Evolutionary conservation across 805 yeast species (phyloP), one percentile per base, ranked within the genome.

Genomic region (Huiozyma naganishii): DNA sequence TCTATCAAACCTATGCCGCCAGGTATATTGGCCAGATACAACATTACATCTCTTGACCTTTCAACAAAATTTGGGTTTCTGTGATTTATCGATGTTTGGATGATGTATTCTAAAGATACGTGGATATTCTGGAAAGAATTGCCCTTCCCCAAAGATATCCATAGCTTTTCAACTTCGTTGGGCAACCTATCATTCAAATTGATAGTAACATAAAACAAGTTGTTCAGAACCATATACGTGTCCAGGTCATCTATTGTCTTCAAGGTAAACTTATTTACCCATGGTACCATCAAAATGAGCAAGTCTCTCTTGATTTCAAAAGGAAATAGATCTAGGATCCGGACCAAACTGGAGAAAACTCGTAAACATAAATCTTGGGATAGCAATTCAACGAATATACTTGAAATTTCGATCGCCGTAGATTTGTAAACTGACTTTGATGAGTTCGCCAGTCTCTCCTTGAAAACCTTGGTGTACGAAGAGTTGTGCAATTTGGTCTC

Each of bases 61-160:
- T 83, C 83, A 27, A 92, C 87, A 61, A 89, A 83, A 1, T 70
- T 64, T 0, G 92, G 76, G 52, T 80, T 84, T 46, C 85, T 75
- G 41, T 82, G 70, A 36, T 78, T 77, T 43, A 89, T 65, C 34
- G 95, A 80, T 32, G 80, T 76, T 23, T 71, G 71, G 38, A 85
- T 68, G 37, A 87, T 68, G 55, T 79, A 92, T 38, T 80, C 83
- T 55, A 86, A 64, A 17, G 87, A 83, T 1, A 76, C 79, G 38
- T 78, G 78, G 17, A 81, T 80, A 53, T 90, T 88, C n/a, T 67
- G 71, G 29, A 75, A 72, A 29, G 76, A 72, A n/a, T 74, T 72
- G 5, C 83, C 85, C 41, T 74, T 77, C 1, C 94, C 95, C n/a
- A 92, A 67, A 0, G 97, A 90, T 5, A 85, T 87, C 99, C 99